Conservation (phyloP, 192 early-diverging fungal species). For the Kickxella alabastrina region DNA sequence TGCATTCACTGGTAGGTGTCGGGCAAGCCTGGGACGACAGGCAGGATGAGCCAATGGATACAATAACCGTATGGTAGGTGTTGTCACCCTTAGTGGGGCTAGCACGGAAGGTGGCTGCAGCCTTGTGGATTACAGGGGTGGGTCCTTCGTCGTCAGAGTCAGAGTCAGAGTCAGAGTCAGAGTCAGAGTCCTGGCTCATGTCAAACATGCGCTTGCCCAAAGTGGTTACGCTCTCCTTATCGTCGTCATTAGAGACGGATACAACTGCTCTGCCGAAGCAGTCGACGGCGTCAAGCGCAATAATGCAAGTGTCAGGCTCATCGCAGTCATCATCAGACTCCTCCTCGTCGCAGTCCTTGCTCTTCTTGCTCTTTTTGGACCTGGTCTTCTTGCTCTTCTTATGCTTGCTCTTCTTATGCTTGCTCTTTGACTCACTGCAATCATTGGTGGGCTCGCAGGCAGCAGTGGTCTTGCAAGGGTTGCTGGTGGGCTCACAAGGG, state of each 20-base stretch:
- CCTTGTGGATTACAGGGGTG: conserved; percentile 8
- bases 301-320: neutral
- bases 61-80: conserved; percentile 31
- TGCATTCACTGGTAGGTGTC: no score
- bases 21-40: conserved; percentile 1
- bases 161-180: conserved; percentile 10
- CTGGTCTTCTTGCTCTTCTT: conserved; percentile 13
- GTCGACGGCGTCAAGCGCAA: conserved; percentile 15
- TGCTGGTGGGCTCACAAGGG: conserved; percentile 4
- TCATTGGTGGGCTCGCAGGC: conserved; percentile 10
- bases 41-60: conserved; percentile 9
- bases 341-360: conserved; percentile 1
- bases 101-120: neutral
- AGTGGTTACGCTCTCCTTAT: conserved; percentile 21
- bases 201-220: conserved; percentile 41
- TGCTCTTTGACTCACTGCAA: conserved; percentile 4
- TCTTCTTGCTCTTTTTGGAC: conserved; percentile 8
- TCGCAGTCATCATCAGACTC: neutral
- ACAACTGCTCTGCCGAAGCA: conserved; percentile 42
- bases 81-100: conserved; percentile 4
- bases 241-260: conserved; percentile 23
- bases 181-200: neutral
- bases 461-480: neutral
- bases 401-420: conserved; percentile 27
- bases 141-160: conserved; percentile 12